Base-by-base conservation (phyloP, 441 rosid genomes). In the Populus hybrid region DNA sequence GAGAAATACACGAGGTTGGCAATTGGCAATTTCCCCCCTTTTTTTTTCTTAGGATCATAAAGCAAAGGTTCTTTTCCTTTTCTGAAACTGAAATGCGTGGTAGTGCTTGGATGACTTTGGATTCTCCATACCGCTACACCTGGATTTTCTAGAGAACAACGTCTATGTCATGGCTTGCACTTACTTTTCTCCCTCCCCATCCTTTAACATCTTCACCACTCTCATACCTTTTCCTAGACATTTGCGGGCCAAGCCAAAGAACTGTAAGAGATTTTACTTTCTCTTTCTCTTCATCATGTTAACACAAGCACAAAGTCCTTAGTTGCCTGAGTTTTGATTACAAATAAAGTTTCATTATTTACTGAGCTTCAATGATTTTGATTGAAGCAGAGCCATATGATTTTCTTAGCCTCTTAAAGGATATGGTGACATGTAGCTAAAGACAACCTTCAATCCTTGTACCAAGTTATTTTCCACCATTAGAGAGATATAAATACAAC, bases 51-150 rank as follows among this genome's bases (percentile, higher is more conserved):
- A 69, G 71, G 83, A 78, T 75, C 81, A 78, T 42, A 86, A 88
- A 81, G 80, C 81, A 80, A 79, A 69, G 23, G 53, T 32, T 57
- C 71, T 38, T 77, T 64, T 79, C 61, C 40, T 75, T 50, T 81
- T 78, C 81, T 75, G 85, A 82, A 82, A 85, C 86, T 36, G 83
- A 78, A 84, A 83, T 83, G 88, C 75, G 83, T 77, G 73, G 46
- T 19, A 81, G 86, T 81, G 87, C 57, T 80, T 79, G 86, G 83
- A 84, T 79, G 80, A 63, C 36, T 80, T 83, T 81, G 74, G 88
- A 83, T 81, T 83, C 84, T 68, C 75, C 80, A 72, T 72, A 46
- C 46, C 75, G 10, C 75, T 65, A 26, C 28, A 1, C 71, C 76
- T 26, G 67, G 24, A 53, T 71, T 72, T 72, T 69, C 76, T 59